These are phyloP conservation scores for Aspergillus haitiensis DNA, from an alignment of 495 filamentous ascomycete species.

Conservation along the genomic window DNA sequence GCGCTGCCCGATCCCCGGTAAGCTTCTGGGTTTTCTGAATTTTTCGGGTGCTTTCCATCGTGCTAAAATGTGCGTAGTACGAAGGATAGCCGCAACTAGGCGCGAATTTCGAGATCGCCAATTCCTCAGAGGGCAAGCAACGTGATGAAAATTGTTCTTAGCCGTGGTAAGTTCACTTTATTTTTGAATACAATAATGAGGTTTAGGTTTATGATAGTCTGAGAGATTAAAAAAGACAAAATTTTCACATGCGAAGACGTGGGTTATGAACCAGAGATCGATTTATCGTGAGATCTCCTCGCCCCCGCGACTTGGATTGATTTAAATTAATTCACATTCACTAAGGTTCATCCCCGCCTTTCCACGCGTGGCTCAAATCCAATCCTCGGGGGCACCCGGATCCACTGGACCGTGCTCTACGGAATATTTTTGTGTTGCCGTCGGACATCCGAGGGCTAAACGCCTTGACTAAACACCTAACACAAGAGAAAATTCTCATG, in stretches of 20 bases:
- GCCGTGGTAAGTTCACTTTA: not conserved
- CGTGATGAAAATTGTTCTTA: conserved; percentile 3
- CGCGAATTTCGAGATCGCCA: not conserved
- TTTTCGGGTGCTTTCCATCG: conserved; percentile 18
- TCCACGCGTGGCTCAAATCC: conserved; percentile 15
- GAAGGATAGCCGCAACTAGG: not conserved
- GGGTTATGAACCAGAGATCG: conserved; percentile 11
- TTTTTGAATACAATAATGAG: not conserved
- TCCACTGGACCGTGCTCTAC: conserved; percentile 5
- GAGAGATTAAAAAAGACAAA: not conserved
- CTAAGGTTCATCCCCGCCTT: conserved; percentile 12
- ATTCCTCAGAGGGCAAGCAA: not conserved
- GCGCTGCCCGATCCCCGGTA: conserved; percentile 19
- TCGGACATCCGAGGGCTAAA: conserved; percentile 8
- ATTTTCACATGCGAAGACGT: conserved; percentile 12
- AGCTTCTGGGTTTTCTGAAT: conserved; percentile 12
- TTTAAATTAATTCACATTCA: conserved; percentile 10
- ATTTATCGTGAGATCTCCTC: conserved; percentile 2
- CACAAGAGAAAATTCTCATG: not conserved
- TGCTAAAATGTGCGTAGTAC: not conserved
- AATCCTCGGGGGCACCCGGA: conserved; percentile 6
- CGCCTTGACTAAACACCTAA: not conserved
- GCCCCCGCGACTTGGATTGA: conserved; percentile 13
- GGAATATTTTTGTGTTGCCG: not conserved
- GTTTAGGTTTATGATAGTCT: conserved; percentile 1